Base-by-base conservation (phyloP, 2,329 filamentous ascomycete species). In the Pyricularia sp. region DNA sequence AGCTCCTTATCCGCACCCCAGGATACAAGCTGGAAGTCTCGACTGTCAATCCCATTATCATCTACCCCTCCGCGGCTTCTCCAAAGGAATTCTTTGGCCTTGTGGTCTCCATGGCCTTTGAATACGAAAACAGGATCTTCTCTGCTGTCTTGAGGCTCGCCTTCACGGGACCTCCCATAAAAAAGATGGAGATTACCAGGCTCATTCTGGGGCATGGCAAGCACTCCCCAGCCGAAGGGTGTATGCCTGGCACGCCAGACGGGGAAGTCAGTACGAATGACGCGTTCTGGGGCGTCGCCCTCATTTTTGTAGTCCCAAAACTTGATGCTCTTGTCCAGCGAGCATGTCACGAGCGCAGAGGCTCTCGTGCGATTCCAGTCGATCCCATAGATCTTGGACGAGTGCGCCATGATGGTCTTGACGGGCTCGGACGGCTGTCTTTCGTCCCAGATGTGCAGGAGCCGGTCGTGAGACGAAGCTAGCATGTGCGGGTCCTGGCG, bases 1-100 rank as follows among this genome's bases (percentile, higher is more conserved):
- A 97, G 82, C 74, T 93, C 87, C 72, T 91, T 91, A 77, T 97
- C 94, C 66, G 92, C 90, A 30, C 93, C 93, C 94, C 94, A 97
- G 0, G 94, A 94, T 0, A 97, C 92, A 23, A 97, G 83, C 77
- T 97, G 94, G 72, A 97, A 97, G 68, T 97, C 94, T 73, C 94
- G 88, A 71, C 93, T 83, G 74, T 97, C 94, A 64, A 90, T 79
- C n/a, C 86, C 85, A 68, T 92, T 86, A 20, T 87, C 85, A 23
- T 86, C 85, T 25, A 90, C 83, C 20, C 80, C 80, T 55, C 94
- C 94, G 69, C 94, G 88, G 65, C 88, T 87, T 76, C 94, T 86
- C 94, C 94, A 97, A 12, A 97, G 80, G 71, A 97, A 97, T 74
- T 97, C 94, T 75, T 95, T 97, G 33, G 92, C 93, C 75, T 94